Conservation (phyloP, 2,329 filamentous ascomycete genomes). For the Exophiala sp. region DNA sequence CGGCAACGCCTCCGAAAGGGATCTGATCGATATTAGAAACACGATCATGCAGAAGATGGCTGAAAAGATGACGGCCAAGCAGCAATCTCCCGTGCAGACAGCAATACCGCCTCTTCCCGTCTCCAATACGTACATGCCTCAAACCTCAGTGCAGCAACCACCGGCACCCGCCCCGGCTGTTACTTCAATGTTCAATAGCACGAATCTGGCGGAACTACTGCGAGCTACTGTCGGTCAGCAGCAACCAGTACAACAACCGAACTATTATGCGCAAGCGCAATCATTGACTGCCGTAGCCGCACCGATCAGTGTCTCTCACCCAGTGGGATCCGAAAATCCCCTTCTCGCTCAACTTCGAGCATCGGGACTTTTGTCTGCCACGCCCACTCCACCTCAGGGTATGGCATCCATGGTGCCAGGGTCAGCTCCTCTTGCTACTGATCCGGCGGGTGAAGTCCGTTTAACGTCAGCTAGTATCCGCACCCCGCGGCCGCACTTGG, state of each 20-base stretch:
- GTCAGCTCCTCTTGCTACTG: slow-evolving; percentile 24
- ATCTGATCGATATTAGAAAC: slow-evolving; percentile 25
- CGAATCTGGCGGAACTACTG: slow-evolving; percentile 42
- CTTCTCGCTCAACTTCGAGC: slow-evolving; percentile 63
- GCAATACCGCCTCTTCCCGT: slow-evolving; percentile 32
- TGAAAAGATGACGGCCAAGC: slow-evolving; percentile 45
- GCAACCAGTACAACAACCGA: slow-evolving; percentile 35
- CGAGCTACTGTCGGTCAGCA: slow-evolving; percentile 44
- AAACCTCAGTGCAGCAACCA: slow-evolving; percentile 31
- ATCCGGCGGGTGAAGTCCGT: slow-evolving; percentile 35
- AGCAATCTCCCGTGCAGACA: slow-evolving; percentile 33
- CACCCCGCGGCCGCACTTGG: slow-evolving; percentile 68
- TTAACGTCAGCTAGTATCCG: slow-evolving; percentile 66
- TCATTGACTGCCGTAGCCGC: slow-evolving; percentile 30
- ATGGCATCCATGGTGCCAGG: slow-evolving; percentile 28
- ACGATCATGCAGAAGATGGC: slow-evolving; percentile 27
- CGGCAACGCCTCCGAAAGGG: slow-evolving; percentile 22
- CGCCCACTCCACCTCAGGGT: slow-evolving; percentile 40
- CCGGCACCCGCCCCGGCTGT: slow-evolving; percentile 30
- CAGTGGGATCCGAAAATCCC: slow-evolving; percentile 54
- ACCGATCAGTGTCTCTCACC: no score
- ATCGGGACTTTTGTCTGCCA: slow-evolving; percentile 57
- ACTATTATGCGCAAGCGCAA: slow-evolving; percentile 12
- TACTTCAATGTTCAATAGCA: slow-evolving; percentile 36
- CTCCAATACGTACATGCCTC: slow-evolving; percentile 30